Evolutionary conservation across 768 basidiomycete genomes (phyloP), one percentile per base, ranked within the genome.

Genomic region (Mycena sanguinolenta): DNA sequence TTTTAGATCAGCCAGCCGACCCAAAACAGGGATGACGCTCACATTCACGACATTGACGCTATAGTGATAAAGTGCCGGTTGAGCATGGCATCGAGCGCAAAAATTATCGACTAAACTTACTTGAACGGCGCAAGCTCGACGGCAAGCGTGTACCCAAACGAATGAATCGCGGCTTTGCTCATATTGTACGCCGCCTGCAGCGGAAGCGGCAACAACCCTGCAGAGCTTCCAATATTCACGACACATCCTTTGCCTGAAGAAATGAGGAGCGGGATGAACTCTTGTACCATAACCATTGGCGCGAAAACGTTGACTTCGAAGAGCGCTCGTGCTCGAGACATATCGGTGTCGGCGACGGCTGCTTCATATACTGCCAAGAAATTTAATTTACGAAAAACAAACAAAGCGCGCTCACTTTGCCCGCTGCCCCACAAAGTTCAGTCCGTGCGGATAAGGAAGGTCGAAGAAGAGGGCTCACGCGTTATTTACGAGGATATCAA

Each of bases 81-180:
- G 14, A 23, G 8, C n/a, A 46, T 9, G n/a, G n/a, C 8, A 46
- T 46, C n/a, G 19, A 46, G 16, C n/a, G 19, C 19, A n/a, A 46
- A 17, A 7, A 46, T 10, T 12, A 39, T 39, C 32, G 32, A 19
- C n/a, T n/a, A n/a, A n/a, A n/a, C 49, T 10, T n/a, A 77, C 77
- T 71, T 71, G 68, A 81, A 80, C 5, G 80, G 80, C 10, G 69
- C 75, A 36, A 81, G 58, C 55, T 81, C 80, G 3, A 80, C 61
- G 12, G 80, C 73, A 17, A 81, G 63, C 0, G 77, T 78, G 46
- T 81, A 71, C 10, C 74, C 61, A 44, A 76, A 78, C 14, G 75
- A 49, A 46, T 75, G 70, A 2, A 81, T 57, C 2, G 79, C 80
- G 6, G 79, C 80, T 58, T 81, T 81, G 58, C 61, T 73, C 14